phyloP scores from a whole-genome alignment of 768 basidiomycete genomes.

The Naganishia antarctica region DNA sequence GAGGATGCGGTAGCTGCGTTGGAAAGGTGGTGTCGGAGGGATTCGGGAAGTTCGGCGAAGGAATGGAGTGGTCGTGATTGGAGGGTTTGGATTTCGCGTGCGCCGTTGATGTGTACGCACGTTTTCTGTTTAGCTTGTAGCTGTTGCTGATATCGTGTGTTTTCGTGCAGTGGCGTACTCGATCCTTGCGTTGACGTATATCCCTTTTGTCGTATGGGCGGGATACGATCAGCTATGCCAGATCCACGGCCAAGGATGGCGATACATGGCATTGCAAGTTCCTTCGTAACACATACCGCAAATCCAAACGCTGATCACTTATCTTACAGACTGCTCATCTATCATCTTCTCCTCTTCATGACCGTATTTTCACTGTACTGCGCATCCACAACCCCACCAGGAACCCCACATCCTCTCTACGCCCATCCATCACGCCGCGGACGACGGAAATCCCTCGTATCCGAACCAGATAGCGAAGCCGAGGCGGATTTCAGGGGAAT shows the following conservation, averaged over 20 bases:
- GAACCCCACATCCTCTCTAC: slow-evolving; percentile 20
- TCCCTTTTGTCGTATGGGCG: slow-evolving; percentile 11
- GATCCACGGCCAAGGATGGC: neutral
- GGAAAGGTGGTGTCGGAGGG: slow-evolving; percentile 2
- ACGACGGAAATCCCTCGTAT: neutral
- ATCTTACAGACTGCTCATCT: slow-evolving; percentile 33
- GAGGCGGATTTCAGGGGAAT: neutral
- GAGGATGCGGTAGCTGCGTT: slow-evolving; percentile 4
- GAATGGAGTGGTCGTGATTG: neutral
- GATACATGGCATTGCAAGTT: neutral
- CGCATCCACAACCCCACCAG: slow-evolving; percentile 36
- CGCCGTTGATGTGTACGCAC: slow-evolving; percentile 17
- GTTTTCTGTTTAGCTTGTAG: neutral
- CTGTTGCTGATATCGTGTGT: neutral
- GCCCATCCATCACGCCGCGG: neutral
- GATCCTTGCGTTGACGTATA: neutral
- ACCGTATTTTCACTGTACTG: slow-evolving; percentile 36
- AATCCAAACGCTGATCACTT: neutral
- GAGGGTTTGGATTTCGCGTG: slow-evolving; percentile 6
- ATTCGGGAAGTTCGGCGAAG: neutral
- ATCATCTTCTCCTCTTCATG: slow-evolving; percentile 34
- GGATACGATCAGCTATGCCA: slow-evolving; percentile 8
- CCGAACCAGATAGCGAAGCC: neutral
- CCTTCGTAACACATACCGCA: neutral
- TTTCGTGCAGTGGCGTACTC: slow-evolving; percentile 1